Evolutionary conservation across 257 asterid genomes (phyloP).

Genomic region (Ilex asprella): DNA sequence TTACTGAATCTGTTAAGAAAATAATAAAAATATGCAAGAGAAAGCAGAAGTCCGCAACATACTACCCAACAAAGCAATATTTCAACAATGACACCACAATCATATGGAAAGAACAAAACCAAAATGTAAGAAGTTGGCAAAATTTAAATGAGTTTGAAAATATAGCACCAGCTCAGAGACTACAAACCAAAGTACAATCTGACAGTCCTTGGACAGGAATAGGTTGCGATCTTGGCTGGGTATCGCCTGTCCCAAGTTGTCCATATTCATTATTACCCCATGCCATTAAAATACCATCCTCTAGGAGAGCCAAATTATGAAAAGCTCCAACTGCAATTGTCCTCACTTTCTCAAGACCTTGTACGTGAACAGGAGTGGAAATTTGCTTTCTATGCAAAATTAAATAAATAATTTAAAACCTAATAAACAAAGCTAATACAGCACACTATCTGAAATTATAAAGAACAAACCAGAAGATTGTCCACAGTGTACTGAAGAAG

Average conservation of each 20-base stretch:
- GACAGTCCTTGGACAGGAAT: slow-evolving; percentile 82
- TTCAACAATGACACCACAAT: too few species aligned
- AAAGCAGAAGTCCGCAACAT: background rate
- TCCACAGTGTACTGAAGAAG: slow-evolving; percentile 1
- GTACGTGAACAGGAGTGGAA: slow-evolving; percentile 90
- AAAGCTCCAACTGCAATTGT: slow-evolving; percentile 92
- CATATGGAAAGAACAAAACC: slow-evolving; percentile 2
- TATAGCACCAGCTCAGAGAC: slow-evolving; percentile 11
- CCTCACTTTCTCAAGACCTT: slow-evolving; percentile 82
- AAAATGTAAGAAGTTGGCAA: slow-evolving; percentile 5
- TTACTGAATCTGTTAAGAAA: background rate
- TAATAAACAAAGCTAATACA: slow-evolving; percentile 12
- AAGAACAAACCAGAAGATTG: background rate
- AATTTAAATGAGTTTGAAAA: slow-evolving; percentile 5
- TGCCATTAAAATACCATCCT: slow-evolving; percentile 77
- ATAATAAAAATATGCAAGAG: background rate
- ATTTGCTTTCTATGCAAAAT: slow-evolving; percentile 71
- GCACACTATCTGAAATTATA: slow-evolving; percentile 7
- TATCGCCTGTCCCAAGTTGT: slow-evolving; percentile 97
- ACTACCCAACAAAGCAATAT: too few species aligned
- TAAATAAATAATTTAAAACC: background rate
- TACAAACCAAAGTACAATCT: slow-evolving; percentile 74
- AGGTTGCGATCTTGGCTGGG: slow-evolving; percentile 98
- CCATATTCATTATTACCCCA: slow-evolving; percentile 99
- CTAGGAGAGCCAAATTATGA: slow-evolving; percentile 91